These are phyloP conservation scores for Metschnikowia matae DNA, from an alignment of 805 yeast species.

Conservation along the genomic window DNA sequence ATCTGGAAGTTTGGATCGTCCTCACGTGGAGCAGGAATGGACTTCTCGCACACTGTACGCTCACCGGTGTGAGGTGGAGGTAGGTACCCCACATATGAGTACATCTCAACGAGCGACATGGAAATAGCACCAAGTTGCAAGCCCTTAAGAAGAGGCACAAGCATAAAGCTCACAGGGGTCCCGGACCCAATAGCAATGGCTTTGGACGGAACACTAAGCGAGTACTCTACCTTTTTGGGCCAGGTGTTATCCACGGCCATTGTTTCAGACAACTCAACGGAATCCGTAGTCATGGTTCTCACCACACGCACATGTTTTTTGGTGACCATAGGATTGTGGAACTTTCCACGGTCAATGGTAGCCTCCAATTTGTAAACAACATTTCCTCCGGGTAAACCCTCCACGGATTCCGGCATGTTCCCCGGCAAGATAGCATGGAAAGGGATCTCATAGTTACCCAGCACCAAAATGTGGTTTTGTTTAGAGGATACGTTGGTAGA, in stretches of 20 bases:
- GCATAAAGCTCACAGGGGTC: constrained; percentile 60
- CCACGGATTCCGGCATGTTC: constrained; percentile 77
- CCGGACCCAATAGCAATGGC: constrained; percentile 88
- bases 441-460: constrained; percentile 88
- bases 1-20: constrained; percentile 43
- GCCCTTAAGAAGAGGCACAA: constrained; percentile 82
- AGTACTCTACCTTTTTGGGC: constrained; percentile 91
- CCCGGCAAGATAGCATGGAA: constrained; percentile 86
- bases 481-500: constrained; percentile 25
- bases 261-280: constrained; percentile 84
- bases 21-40: constrained; percentile 35
- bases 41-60: constrained; percentile 50
- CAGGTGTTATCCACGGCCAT: constrained; percentile 92
- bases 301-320: constrained; percentile 75
- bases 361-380: constrained; percentile 73
- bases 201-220: constrained; percentile 78
- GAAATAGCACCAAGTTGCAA: constrained; percentile 70
- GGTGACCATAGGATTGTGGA: constrained; percentile 58
- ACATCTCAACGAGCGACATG: constrained; percentile 64
- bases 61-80: constrained; percentile 63
- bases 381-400: constrained; percentile 80
- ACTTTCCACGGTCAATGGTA: constrained; percentile 76
- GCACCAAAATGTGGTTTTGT: constrained; percentile 42
- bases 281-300: constrained; percentile 82
- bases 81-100: constrained; percentile 51